Conservation (phyloP, 805 yeast species). For the Vanderwaltozyma polyspora region DNA sequence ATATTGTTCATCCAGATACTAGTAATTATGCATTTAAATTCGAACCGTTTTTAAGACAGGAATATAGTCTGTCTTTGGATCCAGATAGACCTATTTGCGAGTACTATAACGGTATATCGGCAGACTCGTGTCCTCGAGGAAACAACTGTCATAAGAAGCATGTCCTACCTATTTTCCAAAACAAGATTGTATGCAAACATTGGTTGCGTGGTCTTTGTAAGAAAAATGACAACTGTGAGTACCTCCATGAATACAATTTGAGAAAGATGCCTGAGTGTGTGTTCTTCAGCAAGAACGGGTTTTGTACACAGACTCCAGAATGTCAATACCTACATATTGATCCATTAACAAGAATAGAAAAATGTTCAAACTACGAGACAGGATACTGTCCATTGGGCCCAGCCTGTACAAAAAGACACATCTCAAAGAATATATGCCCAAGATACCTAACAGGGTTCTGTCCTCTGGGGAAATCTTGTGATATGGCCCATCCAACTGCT, state of each 20-base stretch:
- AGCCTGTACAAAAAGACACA: slow-evolving; percentile 68
- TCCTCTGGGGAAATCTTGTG: slow-evolving; percentile 69
- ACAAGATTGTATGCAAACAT: slow-evolving; percentile 90
- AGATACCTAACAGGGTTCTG: slow-evolving; percentile 83
- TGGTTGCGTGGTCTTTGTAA: slow-evolving; percentile 97
- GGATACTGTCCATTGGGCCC: slow-evolving; percentile 95
- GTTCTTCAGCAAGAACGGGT: slow-evolving; percentile 67
- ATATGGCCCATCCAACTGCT: slow-evolving; percentile 63
- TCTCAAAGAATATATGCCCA: slow-evolving; percentile 65
- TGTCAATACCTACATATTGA: slow-evolving; percentile 88
- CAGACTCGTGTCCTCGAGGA: slow-evolving; percentile 67
- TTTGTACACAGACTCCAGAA: slow-evolving; percentile 87
- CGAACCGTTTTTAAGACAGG: slow-evolving; percentile 72
- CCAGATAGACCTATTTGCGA: slow-evolving; percentile 87
- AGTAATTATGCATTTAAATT: slow-evolving; percentile 45
- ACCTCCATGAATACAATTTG: slow-evolving; percentile 85
- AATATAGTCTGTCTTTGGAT: slow-evolving; percentile 70
- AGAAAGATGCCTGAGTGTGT: slow-evolving; percentile 96
- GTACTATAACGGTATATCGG: slow-evolving; percentile 32
- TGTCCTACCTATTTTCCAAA: slow-evolving; percentile 50
- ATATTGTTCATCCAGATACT: slow-evolving; percentile 32
- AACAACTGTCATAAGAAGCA: slow-evolving; percentile 81
- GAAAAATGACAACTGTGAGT: slow-evolving; percentile 93
- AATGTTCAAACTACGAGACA: slow-evolving; percentile 67
- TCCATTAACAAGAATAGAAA: slow-evolving; percentile 79